Evolutionary conservation across 768 basidiomycete genomes (phyloP).

Genomic region (Phylloporus arenicola): DNA sequence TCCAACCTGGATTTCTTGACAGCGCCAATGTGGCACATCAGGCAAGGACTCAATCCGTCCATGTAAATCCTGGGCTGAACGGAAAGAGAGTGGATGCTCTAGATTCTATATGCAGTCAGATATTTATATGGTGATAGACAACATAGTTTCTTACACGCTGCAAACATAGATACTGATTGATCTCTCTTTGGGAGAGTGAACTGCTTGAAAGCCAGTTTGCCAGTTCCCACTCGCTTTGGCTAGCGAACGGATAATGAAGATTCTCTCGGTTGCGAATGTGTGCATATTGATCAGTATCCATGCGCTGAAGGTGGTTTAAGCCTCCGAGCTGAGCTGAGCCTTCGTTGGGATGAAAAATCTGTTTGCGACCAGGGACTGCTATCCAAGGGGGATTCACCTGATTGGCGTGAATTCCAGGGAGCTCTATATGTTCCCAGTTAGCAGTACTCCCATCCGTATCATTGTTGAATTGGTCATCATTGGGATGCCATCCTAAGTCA

Average conservation of each 20-base stretch:
- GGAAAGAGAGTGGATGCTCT: neutral
- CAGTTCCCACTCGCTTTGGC: neutral
- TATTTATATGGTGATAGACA: too few species aligned
- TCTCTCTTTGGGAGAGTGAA: neutral
- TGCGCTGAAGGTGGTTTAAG: conserved; percentile 7
- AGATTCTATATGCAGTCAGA: too few species aligned
- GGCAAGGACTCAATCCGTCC: neutral
- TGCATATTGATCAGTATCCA: neutral
- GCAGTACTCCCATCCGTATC: too few species aligned
- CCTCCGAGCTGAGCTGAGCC: too few species aligned
- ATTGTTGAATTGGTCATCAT: too few species aligned
- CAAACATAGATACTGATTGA: neutral
- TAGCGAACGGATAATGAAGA: neutral
- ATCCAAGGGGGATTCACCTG: too few species aligned
- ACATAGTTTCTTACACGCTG: neutral
- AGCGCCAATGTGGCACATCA: conserved; percentile 5
- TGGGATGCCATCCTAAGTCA: too few species aligned
- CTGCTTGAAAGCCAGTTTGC: neutral
- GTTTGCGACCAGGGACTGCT: too few species aligned
- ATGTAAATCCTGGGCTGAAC: neutral
- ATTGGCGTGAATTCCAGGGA: too few species aligned
- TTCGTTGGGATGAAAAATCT: too few species aligned
- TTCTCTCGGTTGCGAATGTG: neutral
- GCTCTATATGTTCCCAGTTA: too few species aligned
- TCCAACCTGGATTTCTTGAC: conserved; percentile 4